Conservation (phyloP, 208 protist species). For the Vickermania ingenoplastis region DNA sequence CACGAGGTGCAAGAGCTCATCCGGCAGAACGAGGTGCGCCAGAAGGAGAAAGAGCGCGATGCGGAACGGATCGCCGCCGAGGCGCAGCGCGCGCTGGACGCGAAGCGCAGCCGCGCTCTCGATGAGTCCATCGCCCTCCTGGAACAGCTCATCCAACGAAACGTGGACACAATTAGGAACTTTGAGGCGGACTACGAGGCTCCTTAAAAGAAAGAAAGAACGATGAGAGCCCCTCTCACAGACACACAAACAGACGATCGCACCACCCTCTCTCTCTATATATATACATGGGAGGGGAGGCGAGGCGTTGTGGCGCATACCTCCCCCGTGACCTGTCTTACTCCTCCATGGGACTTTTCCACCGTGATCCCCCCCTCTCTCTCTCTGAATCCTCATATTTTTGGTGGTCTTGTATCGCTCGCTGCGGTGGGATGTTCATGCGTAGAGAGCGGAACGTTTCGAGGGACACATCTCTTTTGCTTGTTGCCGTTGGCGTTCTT, state of each 20-base stretch:
- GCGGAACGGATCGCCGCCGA: constrained; percentile 8
- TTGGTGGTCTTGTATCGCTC: too few relatives aligned
- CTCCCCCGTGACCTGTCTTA: too few relatives aligned
- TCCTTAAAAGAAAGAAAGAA: background rate
- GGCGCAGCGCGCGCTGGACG: constrained; percentile 13
- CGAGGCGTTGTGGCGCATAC: too few relatives aligned
- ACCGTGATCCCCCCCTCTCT: too few relatives aligned
- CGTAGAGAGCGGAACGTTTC: too few relatives aligned
- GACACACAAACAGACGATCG: constrained; percentile 5
- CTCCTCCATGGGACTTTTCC: too few relatives aligned
- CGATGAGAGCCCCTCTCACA: background rate
- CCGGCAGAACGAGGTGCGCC: constrained; percentile 39
- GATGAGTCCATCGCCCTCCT: constrained; percentile 57
- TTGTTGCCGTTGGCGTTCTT: too few relatives aligned
- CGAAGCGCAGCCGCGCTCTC: constrained; percentile 10
- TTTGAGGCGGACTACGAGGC: constrained; percentile 43
- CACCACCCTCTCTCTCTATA: too few relatives aligned
- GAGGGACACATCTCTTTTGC: too few relatives aligned
- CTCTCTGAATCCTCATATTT: too few relatives aligned
- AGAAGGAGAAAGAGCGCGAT: constrained; percentile 38
- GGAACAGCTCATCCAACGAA: constrained; percentile 47
- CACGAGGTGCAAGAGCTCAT: constrained; percentile 82
- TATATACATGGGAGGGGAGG: too few relatives aligned
- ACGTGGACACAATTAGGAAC: constrained; percentile 50
- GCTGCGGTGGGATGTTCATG: too few relatives aligned